Base-by-base conservation (phyloP, 495 filamentous ascomycete species). In the Penicillium cataractarum region DNA sequence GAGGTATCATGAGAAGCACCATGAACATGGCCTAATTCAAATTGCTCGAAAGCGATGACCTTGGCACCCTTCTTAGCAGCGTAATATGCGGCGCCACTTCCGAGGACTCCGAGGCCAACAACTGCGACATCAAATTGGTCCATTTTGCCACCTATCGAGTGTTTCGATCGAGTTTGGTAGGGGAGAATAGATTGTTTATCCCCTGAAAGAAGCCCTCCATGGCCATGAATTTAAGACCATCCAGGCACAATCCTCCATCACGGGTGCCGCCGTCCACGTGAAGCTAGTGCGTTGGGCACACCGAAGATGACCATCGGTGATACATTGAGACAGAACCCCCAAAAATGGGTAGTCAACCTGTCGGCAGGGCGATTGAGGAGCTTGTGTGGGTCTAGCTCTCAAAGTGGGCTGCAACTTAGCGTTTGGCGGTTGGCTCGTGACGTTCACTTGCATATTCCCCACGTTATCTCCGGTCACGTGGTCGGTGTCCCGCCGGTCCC, bases 1-100 rank as follows among this genome's bases (percentile, higher is more conserved):
- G 65, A 68, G 2, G 65, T 68, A 29, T 68, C 65, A 22, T 65
- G 62, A 6, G 65, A 68, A n/a, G 65, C 65, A 17, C 65, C 65
- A 5, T 42, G 62, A n/a, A 65, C 62, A 19, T 68, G 65, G 15
- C 65, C 65, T 5, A 68, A 27, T 22, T 68, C 65, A 27, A 65
- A 68, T n/a, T 68, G 65, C 26, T 68, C 65, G n/a, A 68, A 58
- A 17, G 53, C 65, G 39, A 68, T 53, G 1, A 68, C 65, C 42
- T 59, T 68, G 24, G 62, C 65, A n/a, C 65, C 65, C 32, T 68
- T 68, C 24, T 53, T 22, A 12, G 65, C 65, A 3, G 65, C 65
- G 33, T 68, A 58, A 42, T 68, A 68, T 15, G 62, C 62, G 26
- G 65, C 65, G 21, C 46, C 62, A 27, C 65, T 68, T 46, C 65